Conservation (phyloP, 495 filamentous ascomycete species). For the Penicillium robsamsonii region DNA sequence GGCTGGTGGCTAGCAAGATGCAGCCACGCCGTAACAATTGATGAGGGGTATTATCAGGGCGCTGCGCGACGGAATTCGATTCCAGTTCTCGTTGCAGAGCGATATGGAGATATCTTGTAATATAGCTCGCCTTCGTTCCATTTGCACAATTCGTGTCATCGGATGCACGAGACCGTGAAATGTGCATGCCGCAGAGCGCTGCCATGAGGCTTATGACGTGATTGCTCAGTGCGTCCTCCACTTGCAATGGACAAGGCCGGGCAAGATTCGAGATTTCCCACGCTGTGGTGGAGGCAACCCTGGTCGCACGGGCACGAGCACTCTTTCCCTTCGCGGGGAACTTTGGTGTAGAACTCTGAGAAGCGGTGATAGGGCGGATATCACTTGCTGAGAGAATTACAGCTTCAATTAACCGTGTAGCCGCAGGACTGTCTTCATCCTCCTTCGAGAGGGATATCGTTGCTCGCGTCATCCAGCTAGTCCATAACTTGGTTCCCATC, state of each 20-base stretch:
- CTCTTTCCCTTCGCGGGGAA: not conserved
- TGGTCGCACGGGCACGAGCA: slow-evolving; percentile 15
- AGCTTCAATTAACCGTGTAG: slow-evolving; percentile 40
- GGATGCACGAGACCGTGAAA: slow-evolving; percentile 35
- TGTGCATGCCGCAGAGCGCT: slow-evolving; percentile 45
- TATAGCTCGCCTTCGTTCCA: slow-evolving; percentile 29
- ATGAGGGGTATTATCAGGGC: slow-evolving; percentile 19
- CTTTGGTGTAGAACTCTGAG: not conserved
- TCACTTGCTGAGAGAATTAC: slow-evolving; percentile 36
- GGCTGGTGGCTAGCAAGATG: slow-evolving; percentile 35
- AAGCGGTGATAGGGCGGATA: slow-evolving; percentile 10
- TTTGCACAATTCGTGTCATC: slow-evolving; percentile 11
- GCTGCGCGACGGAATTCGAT: not conserved
- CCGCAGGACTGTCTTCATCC: slow-evolving; percentile 35
- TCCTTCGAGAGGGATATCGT: slow-evolving; percentile 42
- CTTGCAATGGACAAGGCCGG: slow-evolving; percentile 37
- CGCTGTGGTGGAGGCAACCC: slow-evolving; percentile 17
- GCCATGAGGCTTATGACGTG: slow-evolving; percentile 41
- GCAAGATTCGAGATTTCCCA: slow-evolving; percentile 2
- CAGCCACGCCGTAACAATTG: slow-evolving; percentile 39
- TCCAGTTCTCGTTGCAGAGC: slow-evolving; percentile 30
- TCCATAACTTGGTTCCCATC: slow-evolving; percentile 49
- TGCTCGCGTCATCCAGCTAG: slow-evolving; percentile 42
- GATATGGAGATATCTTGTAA: slow-evolving; percentile 28
- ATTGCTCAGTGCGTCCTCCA: slow-evolving; percentile 46